Evolutionary conservation across 208 protist genomes (phyloP), one percentile per base, ranked within the genome.

Genomic region (Wallacemonas sp.): DNA sequence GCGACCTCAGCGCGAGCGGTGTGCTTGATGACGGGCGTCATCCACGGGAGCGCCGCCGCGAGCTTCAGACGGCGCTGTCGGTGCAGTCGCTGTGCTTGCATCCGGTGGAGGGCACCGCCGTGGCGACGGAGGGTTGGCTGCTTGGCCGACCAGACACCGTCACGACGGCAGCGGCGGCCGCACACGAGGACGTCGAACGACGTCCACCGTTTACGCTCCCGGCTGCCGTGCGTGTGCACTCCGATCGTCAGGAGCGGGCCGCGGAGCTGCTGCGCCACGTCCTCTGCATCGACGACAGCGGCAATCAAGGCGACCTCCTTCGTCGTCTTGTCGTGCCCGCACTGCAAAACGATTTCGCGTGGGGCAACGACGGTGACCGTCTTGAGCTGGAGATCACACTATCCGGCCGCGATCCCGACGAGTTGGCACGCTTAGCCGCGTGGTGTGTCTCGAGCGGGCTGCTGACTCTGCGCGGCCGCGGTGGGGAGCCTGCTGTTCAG

Each of bases 371-470:
- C 34, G 61, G 71, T 8, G 62, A 88, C 44, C 56, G 75, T 1
- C 52, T 94, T 21, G 80, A 94, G 72, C 41, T 92, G 27, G 85
- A 94, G 63, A 74, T 94, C 41, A 92, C 85, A 11, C 58, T 90
- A 29, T 83, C 73, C 30, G 88, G 88, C 11, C 49, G 65, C 6
- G 48, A 79, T 11, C 2, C 43, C 19, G 64, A 57, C n/a, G 85
- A 94, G 64, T 48, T 94, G 29, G 44, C 63, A 54, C 62, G 80
- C 44, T 74, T 94, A 41, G 88, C 85, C 12, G 57, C 60, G 52
- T 94, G 85, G 80, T 94, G 88, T 71, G 72, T 47, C 30, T 29
- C 16, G 17, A 85, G 77, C 49, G 87, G 84, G n/a, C 54, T 90
- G 16, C 47, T 88, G 19, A 65, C 69, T 5, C 39, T 64, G 9